phyloP scores from a whole-genome alignment of 352 stramenopile species.

The Labyrinthula sp. region DNA sequence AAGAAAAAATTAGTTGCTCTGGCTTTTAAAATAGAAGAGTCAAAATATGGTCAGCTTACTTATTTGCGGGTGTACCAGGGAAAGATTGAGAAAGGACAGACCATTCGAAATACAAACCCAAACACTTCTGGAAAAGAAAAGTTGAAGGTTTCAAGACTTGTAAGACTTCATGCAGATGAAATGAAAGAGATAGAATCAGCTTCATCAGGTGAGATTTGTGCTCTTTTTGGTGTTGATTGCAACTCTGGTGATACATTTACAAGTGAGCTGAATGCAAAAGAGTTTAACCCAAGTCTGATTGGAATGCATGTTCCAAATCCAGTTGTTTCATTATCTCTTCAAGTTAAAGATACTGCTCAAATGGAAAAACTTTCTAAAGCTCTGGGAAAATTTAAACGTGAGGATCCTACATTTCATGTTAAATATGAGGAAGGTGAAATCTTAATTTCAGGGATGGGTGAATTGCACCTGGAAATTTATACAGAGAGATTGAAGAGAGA shows the following conservation, averaged over 20 bases:
- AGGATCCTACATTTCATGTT: constrained; percentile 92
- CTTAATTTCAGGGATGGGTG: constrained; percentile 88
- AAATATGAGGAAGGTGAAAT: constrained; percentile 86
- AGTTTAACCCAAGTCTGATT: constrained; percentile 46
- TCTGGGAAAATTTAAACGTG: constrained; percentile 51
- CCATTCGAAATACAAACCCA: constrained; percentile 60
- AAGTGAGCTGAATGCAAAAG: constrained; percentile 37
- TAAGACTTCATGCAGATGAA: constrained; percentile 97
- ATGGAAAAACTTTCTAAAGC: constrained; percentile 67
- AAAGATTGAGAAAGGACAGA: constrained; percentile 54
- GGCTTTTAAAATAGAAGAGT: constrained; percentile 98
- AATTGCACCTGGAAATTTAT: constrained; percentile 93
- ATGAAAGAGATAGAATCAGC: constrained; percentile 94
- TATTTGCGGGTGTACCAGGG: constrained; percentile 52
- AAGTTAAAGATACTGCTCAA: constrained; percentile 68
- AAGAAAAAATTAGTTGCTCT: constrained; percentile 74
- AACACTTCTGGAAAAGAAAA: constrained; percentile 55
- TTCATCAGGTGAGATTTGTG: constrained; percentile 76
- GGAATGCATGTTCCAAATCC: constrained; percentile 92
- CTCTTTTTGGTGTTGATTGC: constrained; percentile 98
- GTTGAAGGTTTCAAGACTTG: constrained; percentile 84
- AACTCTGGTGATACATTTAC: constrained; percentile 93
- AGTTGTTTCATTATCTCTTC: constrained; percentile 91
- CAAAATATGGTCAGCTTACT: constrained; percentile 91
- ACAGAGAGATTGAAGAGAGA: constrained; percentile 88